A percentile compares a stretch with the other conserved stretches of the same genome.
Evolutionary conservation across 208 protist genomes (phyloP).

Genomic region (Acanthamoeba pearcei): DNA sequence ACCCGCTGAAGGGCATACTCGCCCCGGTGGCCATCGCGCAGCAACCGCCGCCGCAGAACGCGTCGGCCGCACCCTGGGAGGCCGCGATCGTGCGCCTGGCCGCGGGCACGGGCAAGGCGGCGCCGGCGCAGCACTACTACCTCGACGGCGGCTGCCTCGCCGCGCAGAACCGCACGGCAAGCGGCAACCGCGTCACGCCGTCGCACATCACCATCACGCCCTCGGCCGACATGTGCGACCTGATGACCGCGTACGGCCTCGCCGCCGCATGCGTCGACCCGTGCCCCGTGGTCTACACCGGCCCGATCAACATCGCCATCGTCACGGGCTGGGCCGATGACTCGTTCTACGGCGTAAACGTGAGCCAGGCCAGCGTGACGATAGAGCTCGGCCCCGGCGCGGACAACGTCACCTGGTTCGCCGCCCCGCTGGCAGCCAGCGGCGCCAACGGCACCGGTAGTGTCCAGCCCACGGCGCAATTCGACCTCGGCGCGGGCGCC

Average conservation of each 20-base stretch:
- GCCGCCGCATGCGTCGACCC: background rate
- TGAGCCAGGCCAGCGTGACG: background rate
- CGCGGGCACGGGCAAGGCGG: background rate
- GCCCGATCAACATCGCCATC: conserved; percentile 54
- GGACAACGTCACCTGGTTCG: conserved; percentile 53
- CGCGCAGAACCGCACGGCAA: background rate
- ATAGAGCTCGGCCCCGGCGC: conserved; percentile 30
- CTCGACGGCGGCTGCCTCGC: conserved; percentile 49
- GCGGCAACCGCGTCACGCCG: background rate
- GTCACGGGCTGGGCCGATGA: conserved; percentile 49
- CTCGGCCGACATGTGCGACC: background rate
- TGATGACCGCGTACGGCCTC: conserved; percentile 2
- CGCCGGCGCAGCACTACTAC: conserved; percentile 59
- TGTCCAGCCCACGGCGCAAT: background rate
- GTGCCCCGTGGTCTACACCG: conserved; percentile 58
- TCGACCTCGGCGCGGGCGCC: conserved; percentile 30
- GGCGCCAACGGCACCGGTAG: background rate
- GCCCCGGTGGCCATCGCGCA: conserved; percentile 50
- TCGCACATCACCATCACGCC: background rate
- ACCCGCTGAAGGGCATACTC: conserved; percentile 16
- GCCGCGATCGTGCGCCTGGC: conserved; percentile 7
- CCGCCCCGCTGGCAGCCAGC: background rate
- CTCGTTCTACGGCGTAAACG: conserved; percentile 9
- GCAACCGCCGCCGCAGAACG: background rate
- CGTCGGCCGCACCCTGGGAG: too few species aligned